These are phyloP conservation scores for Calendula officinalis DNA, from an alignment of 129 eudicot genomes.

Conservation along the genomic window DNA sequence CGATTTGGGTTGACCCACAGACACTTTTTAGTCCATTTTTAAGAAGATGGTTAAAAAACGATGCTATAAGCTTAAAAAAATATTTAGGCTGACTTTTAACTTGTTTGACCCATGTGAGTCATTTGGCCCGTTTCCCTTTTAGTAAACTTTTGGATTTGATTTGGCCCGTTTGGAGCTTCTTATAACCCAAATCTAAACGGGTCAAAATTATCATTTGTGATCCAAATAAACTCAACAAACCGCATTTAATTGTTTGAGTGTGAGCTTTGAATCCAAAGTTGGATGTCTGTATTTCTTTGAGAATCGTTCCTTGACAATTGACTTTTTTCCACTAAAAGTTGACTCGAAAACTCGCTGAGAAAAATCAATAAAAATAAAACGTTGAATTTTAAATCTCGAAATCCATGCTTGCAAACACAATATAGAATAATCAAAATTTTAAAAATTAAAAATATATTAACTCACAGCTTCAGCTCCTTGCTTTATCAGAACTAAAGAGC, in stretches of 20 bases:
- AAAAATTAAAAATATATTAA: conserved; percentile 4
- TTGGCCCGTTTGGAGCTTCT: neutral
- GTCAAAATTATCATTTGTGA: neutral
- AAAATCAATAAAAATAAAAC: conserved; percentile 6
- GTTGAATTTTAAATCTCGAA: neutral
- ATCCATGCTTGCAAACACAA: conserved; percentile 3
- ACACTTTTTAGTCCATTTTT: no score
- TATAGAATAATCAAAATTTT: neutral
- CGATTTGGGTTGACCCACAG: neutral
- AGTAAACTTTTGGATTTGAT: neutral
- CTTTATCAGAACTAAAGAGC: conserved; percentile 65
- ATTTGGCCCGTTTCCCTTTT: neutral
- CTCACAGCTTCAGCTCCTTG: conserved; percentile 99
- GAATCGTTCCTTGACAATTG: conserved; percentile 83
- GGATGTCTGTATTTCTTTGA: conserved; percentile 96
- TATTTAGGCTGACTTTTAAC: neutral
- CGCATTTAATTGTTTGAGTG: conserved; percentile 84
- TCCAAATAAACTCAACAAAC: conserved; percentile 37
- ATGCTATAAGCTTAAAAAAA: no score
- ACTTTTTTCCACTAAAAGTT: conserved; percentile 74
- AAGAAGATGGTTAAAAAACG: no score
- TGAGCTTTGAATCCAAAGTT: conserved; percentile 74
- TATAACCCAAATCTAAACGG: neutral
- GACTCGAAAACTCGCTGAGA: conserved; percentile 85
- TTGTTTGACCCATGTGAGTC: neutral